Base-by-base conservation (phyloP, 495 filamentous ascomycete genomes). In the Alectoria sarmentosa region DNA sequence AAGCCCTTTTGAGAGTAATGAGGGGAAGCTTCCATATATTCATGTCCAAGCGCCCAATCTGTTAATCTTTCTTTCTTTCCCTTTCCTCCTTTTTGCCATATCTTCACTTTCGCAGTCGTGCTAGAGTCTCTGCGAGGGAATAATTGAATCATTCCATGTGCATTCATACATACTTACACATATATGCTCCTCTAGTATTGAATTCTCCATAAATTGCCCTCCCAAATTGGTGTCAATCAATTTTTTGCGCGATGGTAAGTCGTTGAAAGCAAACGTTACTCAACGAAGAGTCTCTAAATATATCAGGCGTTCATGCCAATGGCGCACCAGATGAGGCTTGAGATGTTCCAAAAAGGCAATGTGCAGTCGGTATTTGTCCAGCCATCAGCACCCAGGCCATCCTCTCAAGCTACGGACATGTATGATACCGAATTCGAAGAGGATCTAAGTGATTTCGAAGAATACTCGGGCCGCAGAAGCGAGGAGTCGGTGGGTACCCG, bases 351-450 rank as follows among this genome's bases (percentile, higher is more conserved):
- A 61, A 72, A 77, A 63, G 61, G 72, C n/a, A 74, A 74, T 41
- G 65, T 70, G 46, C 71, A 73, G 58, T 69, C 74, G 15, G 61
- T 75, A 32, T 68, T 77, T 61, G 62, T 65, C 37, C 36, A 60
- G 23, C 58, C 52, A 37, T 58, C 67, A 36, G 65, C 69, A 63
- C 69, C 61, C 49, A 66, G 61, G 57, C 63, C 61, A 30, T 69
- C 78, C 44, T 92, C 90, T 41, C 77, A 84, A 30, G 80, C 84
- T 34, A 92, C 86, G 23, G 86, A 90, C 61, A 84, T 89, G 65
- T 83, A 84, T 70, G 89, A 92, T 70, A 88, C 88, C 41, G 90
- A 94, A 58, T 86, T 83, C 66, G 84, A 86, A 64, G 83, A 83
- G 28, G 87, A 87, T 63, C 81, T 85, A 32, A 84, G 84, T 44